These are phyloP conservation scores for Haematococcus lacustris DNA, from an alignment of 139 green algal genomes.

Conservation along the genomic window DNA sequence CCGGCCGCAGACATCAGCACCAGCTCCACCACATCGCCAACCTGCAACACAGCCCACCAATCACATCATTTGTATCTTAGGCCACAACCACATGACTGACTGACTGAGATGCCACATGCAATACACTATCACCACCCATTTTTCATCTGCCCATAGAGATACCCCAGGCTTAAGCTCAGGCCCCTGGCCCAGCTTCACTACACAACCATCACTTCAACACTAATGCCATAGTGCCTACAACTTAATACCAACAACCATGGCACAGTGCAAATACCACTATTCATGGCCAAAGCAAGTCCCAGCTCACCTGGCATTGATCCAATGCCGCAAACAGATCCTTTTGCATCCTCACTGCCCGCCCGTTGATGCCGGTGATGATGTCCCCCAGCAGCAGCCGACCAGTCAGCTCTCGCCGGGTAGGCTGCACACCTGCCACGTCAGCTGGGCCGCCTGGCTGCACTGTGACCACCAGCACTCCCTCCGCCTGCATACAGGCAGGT, in stretches of 20 bases:
- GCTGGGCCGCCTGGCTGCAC: conserved; percentile 50
- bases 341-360: conserved; percentile 20
- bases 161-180: too few species aligned
- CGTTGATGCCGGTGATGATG: conserved; percentile 49
- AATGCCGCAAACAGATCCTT: conserved; percentile 50
- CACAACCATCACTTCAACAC: too few species aligned
- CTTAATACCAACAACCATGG: too few species aligned
- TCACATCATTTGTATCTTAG: not conserved
- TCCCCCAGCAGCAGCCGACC: conserved; percentile 47
- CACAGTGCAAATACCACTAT: not conserved
- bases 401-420: conserved; percentile 52
- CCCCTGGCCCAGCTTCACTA: too few species aligned
- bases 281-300: not conserved
- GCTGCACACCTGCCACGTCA: conserved; percentile 46
- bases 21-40: conserved; percentile 8
- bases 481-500: too few species aligned
- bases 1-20: not conserved
- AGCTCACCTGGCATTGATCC: conserved; percentile 27
- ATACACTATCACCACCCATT: too few species aligned
- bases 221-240: too few species aligned
- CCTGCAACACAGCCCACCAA: conserved; percentile 13
- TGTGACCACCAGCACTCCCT: conserved; percentile 64
- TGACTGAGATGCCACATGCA: too few species aligned
- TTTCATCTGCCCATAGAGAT: too few species aligned
- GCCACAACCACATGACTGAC: too few species aligned